A percentile compares a stretch with the other conserved stretches of the same genome.
Conservation (phyloP, 2,329 filamentous ascomycete species). For the Colletotrichum incanum region DNA sequence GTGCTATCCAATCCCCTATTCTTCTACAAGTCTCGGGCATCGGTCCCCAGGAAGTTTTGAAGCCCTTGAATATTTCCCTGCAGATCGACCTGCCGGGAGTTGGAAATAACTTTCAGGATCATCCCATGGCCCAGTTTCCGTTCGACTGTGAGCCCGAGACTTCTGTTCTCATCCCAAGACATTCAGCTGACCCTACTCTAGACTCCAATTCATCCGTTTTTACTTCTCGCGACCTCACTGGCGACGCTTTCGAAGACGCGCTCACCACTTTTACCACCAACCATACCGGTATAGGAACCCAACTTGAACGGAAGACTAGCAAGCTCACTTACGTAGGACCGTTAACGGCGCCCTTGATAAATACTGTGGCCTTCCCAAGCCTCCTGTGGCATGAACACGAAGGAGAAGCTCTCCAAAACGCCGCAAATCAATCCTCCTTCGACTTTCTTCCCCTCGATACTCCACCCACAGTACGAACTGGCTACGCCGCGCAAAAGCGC, state of each 20-base stretch:
- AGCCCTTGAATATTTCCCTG: conserved; percentile 48
- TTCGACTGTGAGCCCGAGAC: conserved; percentile 46
- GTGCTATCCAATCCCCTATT: conserved; percentile 59
- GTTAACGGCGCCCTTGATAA: conserved; percentile 48
- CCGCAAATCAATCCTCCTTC: conserved; percentile 44
- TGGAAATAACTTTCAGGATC: conserved; percentile 52
- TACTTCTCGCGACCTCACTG: conserved; percentile 31
- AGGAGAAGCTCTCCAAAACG: conserved; percentile 46
- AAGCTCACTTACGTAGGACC: conserved; percentile 17
- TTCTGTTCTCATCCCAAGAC: conserved; percentile 12
- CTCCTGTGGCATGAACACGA: conserved; percentile 46
- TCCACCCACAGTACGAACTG: conserved; percentile 53
- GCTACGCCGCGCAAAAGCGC: conserved; percentile 55
- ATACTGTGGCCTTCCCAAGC: conserved; percentile 49
- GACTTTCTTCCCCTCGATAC: conserved; percentile 46
- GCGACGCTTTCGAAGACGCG: conserved; percentile 19
- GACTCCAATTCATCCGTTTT: conserved; percentile 35
- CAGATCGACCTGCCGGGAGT: conserved; percentile 52
- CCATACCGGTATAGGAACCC: conserved; percentile 25
- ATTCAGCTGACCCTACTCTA: background rate
- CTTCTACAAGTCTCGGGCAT: conserved; percentile 61
- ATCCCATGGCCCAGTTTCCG: conserved; percentile 46
- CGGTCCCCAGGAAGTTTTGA: conserved; percentile 49
- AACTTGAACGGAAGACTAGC: background rate
- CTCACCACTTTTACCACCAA: conserved; percentile 27